Percentiles rank a stretch among this genome's conserved stretches.
phyloP scores from a whole-genome alignment of 73 alveolate species.

The Tetrahymena elliotti region DNA sequence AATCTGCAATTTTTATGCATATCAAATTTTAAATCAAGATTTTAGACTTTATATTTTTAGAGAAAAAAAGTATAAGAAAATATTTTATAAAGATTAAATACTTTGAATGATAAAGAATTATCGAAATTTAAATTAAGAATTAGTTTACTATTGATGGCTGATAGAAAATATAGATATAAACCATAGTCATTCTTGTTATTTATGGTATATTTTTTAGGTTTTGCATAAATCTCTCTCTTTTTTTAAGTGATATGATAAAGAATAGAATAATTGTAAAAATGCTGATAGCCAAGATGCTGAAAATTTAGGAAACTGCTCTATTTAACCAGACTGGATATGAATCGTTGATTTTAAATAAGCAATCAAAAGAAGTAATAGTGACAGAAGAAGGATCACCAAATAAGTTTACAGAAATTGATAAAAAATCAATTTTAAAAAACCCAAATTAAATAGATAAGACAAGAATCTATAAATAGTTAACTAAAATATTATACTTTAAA shows the following conservation, averaged over 20 bases:
- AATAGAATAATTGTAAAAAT: too few relatives aligned
- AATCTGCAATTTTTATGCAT: not conserved
- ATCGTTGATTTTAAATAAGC: not conserved
- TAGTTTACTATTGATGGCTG: not conserved
- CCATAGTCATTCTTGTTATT: not conserved
- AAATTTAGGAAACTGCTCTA: not conserved
- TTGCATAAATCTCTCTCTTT: not conserved
- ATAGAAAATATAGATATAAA: not conserved
- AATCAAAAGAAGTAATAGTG: not conserved
- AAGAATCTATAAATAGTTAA: too few relatives aligned
- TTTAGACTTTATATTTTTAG: not conserved
- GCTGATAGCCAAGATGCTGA: not conserved
- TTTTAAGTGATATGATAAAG: not conserved
- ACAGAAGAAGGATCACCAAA: not conserved
- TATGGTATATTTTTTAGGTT: not conserved
- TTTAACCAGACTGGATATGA: not conserved
- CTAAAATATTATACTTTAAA: not conserved
- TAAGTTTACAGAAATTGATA: not conserved
- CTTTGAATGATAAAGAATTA: not conserved
- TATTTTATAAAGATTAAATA: too few relatives aligned
- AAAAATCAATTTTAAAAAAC: too few relatives aligned
- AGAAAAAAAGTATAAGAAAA: not conserved
- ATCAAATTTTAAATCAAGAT: not conserved
- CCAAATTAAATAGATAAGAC: not conserved
- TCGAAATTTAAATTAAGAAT: too few relatives aligned